Evolutionary conservation across 129 eudicot genomes (phyloP).

Genomic region (Erigeron canadensis): DNA sequence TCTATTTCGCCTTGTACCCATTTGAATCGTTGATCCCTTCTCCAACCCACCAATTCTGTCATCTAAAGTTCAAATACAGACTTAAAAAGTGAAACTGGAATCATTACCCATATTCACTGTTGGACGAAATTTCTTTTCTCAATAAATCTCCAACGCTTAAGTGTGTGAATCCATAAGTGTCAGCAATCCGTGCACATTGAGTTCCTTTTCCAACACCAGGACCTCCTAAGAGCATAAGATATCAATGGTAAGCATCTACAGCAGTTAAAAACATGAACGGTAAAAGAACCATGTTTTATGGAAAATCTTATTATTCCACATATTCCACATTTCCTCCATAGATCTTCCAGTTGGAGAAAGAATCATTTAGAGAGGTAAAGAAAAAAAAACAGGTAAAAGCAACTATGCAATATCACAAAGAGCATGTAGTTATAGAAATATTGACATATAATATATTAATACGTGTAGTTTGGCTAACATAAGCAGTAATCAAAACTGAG

Average conservation of each 20-base stretch:
- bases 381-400: not conserved
- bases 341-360: not conserved
- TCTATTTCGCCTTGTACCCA: not conserved
- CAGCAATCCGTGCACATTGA: conserved; percentile 72
- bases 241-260: conserved; percentile 23
- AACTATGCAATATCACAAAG: not conserved
- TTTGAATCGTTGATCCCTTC: conserved; percentile 2
- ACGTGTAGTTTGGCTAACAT: not conserved
- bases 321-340: not conserved
- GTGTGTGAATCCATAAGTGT: conserved; percentile 80
- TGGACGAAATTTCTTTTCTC: conserved; percentile 70
- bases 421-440: not conserved
- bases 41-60: not conserved
- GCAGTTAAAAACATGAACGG: not conserved
- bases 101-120: conserved; percentile 70
- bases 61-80: not conserved
- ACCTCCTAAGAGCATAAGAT: conserved; percentile 57
- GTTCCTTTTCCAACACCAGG: conserved; percentile 99
- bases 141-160: conserved; percentile 87
- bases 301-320: not conserved
- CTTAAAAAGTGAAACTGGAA: not conserved
- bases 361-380: not conserved
- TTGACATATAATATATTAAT: not conserved
- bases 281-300: conserved; percentile 17
- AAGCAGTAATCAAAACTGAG: conserved; percentile 5